Base-by-base conservation (phyloP, 768 basidiomycete genomes). In the Pisolithus marmoratus region DNA sequence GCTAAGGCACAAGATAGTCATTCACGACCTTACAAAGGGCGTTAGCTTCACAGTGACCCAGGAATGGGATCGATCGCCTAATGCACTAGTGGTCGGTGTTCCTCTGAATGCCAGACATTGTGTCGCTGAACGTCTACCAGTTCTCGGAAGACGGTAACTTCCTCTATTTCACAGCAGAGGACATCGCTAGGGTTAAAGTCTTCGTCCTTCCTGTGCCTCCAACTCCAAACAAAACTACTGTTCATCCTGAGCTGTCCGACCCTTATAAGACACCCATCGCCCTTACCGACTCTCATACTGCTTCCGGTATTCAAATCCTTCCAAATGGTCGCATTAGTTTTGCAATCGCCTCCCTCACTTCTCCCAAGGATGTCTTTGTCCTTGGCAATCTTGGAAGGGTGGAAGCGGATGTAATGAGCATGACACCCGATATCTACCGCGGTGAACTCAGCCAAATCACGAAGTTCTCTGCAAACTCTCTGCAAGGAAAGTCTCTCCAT, bases 11-110 rank as follows among this genome's bases (percentile, higher is more conserved):
- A 87, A 89, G 63, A 76, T 94, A 44, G 81, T 92, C 40, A 78
- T 93, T 8, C 90, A 85, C 60, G 90, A 94, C 61, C 70, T 95
- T 15, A 64, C 68, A 40, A 81, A 78, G 54, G 70, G 81, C n/a
- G 74, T 86, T 14, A 76, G 84, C 26, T 87, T 78, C 61, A 88
- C 84, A 0, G 70, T 92, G 48, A 90, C 90, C 0, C 84, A 90
- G 59, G 62, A 75, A 37, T 98, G 94, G 94, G 92, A 96, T 64
- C 81, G 89, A 23, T 89, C 88, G 29, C 83, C 88, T 7, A 58
- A 40, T 31, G 15, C 51, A 50, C 29, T 61, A 51, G 55, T 42
- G 23, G 60, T 60, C 46, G 31, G 58, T 58, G 36, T 6, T 42
- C 17, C 26, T 8, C 1, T 8, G 12, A 20, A 12, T 5, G 19